phyloP scores from a whole-genome alignment of 2,329 filamentous ascomycete genomes.

The Penicillium italicum region DNA sequence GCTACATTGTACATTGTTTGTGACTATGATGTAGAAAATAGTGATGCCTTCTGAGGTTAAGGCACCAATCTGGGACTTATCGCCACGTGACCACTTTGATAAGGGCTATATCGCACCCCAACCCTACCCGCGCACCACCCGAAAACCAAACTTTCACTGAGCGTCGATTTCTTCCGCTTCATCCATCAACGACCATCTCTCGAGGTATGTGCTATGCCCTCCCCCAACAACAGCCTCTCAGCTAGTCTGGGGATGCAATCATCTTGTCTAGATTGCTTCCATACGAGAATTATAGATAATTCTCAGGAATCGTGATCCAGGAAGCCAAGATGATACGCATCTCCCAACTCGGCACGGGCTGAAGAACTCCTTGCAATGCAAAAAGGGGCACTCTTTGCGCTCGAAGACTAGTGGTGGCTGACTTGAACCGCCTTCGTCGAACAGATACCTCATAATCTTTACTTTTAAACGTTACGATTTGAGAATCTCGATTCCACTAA shows the following conservation, averaged over 20 bases:
- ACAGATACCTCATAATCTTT: conserved; percentile 39
- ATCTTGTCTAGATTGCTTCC: conserved; percentile 24
- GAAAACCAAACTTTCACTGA: conserved; percentile 24
- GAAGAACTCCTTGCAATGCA: conserved; percentile 60
- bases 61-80: neutral
- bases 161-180: conserved; percentile 23
- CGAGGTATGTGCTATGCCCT: conserved; percentile 42
- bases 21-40: neutral
- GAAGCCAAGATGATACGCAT: conserved; percentile 42
- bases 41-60: neutral
- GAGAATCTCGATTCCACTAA: conserved; percentile 48
- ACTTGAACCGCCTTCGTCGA: conserved; percentile 35
- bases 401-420: conserved; percentile 63
- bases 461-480: conserved; percentile 41
- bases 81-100: neutral
- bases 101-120: conserved; percentile 1
- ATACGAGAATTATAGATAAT: conserved; percentile 12
- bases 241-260: conserved; percentile 47
- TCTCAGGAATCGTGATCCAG: conserved; percentile 7
- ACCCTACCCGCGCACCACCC: conserved; percentile 35
- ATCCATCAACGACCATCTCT: conserved; percentile 30
- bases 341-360: conserved; percentile 54
- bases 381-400: conserved; percentile 64
- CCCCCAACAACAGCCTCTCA: conserved; percentile 35
- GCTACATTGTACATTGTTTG: neutral